Percentiles rank a stretch among this genome's conserved stretches.
Conservation (phyloP, 371 early-diverging fungal species). For the Fennellomyces sp. region DNA sequence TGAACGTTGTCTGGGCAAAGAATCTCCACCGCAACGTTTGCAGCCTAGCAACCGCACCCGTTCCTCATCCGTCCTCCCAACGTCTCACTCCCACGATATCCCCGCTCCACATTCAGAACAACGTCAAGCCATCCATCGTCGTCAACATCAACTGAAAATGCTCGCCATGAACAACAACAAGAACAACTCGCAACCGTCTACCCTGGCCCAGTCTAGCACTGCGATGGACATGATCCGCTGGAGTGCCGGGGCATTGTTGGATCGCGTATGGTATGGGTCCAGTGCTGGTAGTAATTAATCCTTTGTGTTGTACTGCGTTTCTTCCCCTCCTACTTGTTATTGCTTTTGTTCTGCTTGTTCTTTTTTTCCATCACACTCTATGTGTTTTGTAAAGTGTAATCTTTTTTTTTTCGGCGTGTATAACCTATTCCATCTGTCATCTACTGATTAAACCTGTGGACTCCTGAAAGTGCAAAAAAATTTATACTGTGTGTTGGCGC, state of each 20-base stretch:
- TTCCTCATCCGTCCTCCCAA: constrained; percentile 18
- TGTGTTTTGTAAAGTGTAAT: too few relatives aligned
- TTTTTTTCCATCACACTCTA: background rate
- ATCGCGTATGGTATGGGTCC: constrained; percentile 21
- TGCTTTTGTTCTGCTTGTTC: background rate
- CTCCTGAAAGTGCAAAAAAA: too few relatives aligned
- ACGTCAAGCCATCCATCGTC: constrained; percentile 21
- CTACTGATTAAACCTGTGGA: too few relatives aligned
- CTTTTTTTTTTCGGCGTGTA: too few relatives aligned
- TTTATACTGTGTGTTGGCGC: too few relatives aligned
- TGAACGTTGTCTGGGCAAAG: constrained; percentile 22
- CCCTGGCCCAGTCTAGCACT: constrained; percentile 5
- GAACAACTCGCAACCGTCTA: background rate
- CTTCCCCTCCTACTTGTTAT: background rate
- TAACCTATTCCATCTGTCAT: too few relatives aligned
- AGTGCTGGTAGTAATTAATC: background rate
- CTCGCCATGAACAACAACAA: background rate
- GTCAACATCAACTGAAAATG: constrained; percentile 18
- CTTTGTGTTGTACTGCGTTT: background rate
- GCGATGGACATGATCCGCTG: constrained; percentile 20
- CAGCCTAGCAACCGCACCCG: constrained; percentile 4
- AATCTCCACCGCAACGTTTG: constrained; percentile 8
- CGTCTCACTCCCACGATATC: background rate
- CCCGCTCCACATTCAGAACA: constrained; percentile 19
- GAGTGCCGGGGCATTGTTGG: constrained; percentile 26